Evolutionary conservation across 1,139 yeast species (phyloP).

Genomic region (Pichia sp.): DNA sequence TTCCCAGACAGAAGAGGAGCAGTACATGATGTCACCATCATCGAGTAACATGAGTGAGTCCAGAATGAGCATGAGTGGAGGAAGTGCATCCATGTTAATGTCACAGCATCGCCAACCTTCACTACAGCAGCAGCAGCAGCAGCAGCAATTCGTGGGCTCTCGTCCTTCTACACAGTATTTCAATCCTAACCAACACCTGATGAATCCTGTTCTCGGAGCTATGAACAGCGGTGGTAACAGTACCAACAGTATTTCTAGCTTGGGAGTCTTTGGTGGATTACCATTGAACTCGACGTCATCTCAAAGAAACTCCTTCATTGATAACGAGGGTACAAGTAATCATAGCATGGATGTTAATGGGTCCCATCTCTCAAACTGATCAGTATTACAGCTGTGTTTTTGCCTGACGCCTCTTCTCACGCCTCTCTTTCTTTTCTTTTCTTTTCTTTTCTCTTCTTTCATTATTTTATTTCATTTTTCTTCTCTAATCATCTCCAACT

Average conservation of each 20-base stretch:
- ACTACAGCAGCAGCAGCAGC: constrained; percentile 1
- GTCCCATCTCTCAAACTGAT: not conserved
- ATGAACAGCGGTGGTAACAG: constrained; percentile 8
- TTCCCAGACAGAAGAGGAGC: constrained; percentile 4
- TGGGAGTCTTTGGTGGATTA: constrained; percentile 1
- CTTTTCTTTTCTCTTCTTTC: not conserved
- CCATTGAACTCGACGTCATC: constrained; percentile 3
- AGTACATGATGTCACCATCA: constrained; percentile 34
- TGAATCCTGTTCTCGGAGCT: constrained; percentile 12
- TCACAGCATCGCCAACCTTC: constrained; percentile 3
- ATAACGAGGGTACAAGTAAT: not conserved
- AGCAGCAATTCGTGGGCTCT: not conserved
- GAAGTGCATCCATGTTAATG: constrained; percentile 6
- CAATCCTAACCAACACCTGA: constrained; percentile 1
- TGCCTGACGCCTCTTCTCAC: not conserved
- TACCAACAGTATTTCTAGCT: constrained; percentile 3
- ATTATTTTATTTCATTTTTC: not conserved
- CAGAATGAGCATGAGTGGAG: constrained; percentile 21
- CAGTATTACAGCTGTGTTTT: not conserved
- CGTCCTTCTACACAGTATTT: constrained; percentile 6
- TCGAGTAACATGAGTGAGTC: constrained; percentile 46
- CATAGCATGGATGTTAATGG: not conserved
- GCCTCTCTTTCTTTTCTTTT: not conserved
- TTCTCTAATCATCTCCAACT: not conserved
- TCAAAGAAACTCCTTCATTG: constrained; percentile 6